A percentile compares a stretch with the other conserved stretches of the same genome.
Conservation (phyloP, 768 basidiomycete genomes). For the Filobasidium wieringae region DNA sequence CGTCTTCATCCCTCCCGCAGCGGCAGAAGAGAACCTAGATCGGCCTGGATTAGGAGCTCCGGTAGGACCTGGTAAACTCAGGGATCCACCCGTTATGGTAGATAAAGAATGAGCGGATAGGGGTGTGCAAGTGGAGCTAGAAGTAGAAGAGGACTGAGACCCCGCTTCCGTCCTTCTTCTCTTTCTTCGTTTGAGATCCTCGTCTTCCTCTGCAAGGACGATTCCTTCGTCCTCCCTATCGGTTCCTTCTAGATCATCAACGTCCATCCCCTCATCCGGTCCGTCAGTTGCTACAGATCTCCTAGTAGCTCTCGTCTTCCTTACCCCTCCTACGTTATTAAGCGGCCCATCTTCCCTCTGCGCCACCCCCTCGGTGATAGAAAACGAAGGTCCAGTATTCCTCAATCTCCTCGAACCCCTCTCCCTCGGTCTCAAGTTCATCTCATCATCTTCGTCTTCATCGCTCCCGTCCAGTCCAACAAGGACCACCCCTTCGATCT, state of each 20-base stretch:
- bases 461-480: not conserved
- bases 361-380: not conserved
- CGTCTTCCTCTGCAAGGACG: not conserved
- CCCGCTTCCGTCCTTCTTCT: not conserved
- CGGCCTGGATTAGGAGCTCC: not conserved
- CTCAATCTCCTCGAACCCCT: not conserved
- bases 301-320: not conserved
- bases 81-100: not conserved
- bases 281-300: not conserved
- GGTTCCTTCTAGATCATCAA: not conserved
- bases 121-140: not conserved
- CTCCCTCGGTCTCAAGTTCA: not conserved
- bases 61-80: not conserved
- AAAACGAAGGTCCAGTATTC: not conserved
- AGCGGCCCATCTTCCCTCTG: not conserved
- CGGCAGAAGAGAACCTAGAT: not conserved
- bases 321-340: not conserved
- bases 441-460: not conserved
- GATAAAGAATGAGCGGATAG: not conserved
- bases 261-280: not conserved
- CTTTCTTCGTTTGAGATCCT: not conserved
- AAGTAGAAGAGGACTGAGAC: not conserved
- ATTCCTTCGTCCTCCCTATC: not conserved
- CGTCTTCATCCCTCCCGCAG: not conserved
- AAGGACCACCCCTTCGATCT: not conserved